A percentile compares a stretch with the other conserved stretches of the same genome.
Evolutionary conservation across 75 land plant genomes (phyloP).

Genomic region (Cryptomeria japonica): DNA sequence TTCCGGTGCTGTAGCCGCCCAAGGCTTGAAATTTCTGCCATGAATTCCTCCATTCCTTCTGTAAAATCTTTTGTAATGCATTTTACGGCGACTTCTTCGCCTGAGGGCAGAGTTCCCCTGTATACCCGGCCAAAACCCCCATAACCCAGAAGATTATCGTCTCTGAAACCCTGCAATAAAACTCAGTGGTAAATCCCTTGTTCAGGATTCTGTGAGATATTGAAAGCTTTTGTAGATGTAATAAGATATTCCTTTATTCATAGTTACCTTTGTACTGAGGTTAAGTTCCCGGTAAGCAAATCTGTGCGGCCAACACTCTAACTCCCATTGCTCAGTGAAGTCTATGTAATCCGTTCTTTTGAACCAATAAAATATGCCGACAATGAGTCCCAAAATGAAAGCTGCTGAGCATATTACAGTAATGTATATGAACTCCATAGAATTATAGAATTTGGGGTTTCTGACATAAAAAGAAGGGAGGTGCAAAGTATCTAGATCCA

Average conservation of each 20-base stretch:
- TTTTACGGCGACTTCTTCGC: constrained; percentile 43
- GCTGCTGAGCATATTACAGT: neutral
- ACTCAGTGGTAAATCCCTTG: neutral
- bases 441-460: neutral
- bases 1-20: constrained; percentile 51
- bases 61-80: constrained; percentile 29
- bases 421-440: neutral
- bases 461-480: constrained; percentile 36
- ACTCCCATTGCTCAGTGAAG: neutral
- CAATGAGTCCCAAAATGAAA: neutral
- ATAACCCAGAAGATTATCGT: constrained; percentile 25
- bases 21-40: constrained; percentile 49
- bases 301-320: neutral
- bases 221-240: too few relatives aligned
- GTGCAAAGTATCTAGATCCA: constrained; percentile 26
- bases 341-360: neutral
- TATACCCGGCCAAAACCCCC: constrained; percentile 67
- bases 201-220: neutral
- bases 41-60: constrained; percentile 47
- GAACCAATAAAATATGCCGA: neutral
- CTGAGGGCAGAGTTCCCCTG: constrained; percentile 31
- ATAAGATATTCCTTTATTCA: neutral
- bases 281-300: neutral
- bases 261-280: neutral
- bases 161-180: neutral